phyloP scores from a whole-genome alignment of 345 rosid genomes.

The Erysimum cheiranthoides region DNA sequence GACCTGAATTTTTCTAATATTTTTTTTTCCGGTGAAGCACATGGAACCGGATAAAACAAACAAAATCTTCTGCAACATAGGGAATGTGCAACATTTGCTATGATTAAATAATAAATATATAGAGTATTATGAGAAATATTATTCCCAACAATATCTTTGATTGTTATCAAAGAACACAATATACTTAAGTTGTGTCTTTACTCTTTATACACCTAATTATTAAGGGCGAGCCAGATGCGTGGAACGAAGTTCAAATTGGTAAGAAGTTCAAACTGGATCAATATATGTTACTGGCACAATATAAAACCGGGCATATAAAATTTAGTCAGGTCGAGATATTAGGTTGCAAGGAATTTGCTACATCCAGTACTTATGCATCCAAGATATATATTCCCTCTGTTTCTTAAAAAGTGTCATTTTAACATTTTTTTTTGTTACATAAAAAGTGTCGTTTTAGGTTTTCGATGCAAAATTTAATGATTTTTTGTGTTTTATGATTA shows the following conservation, averaged over 20 bases:
- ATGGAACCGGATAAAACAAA: constrained; percentile 14
- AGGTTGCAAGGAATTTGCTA: too few relatives aligned
- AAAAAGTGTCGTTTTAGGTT: too few relatives aligned
- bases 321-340: too few relatives aligned
- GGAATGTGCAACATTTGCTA: constrained; percentile 12
- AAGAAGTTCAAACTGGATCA: background rate
- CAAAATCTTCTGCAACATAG: constrained; percentile 7
- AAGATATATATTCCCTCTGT: too few relatives aligned
- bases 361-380: too few relatives aligned
- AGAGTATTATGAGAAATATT: background rate
- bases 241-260: background rate
- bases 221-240: background rate
- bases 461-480: too few relatives aligned
- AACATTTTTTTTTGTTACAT: too few relatives aligned
- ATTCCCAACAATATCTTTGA: constrained; percentile 14
- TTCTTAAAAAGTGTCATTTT: too few relatives aligned
- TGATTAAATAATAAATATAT: background rate
- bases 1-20: background rate
- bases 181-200: background rate
- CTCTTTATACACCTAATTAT: background rate
- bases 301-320: too few relatives aligned
- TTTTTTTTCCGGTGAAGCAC: background rate
- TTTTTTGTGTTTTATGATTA: too few relatives aligned
- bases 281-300: background rate
- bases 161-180: background rate